Evolutionary conservation across 192 early-diverging fungal genomes (phyloP), one percentile per base, ranked within the genome.

Genomic region (Entophlyctis luteolus): DNA sequence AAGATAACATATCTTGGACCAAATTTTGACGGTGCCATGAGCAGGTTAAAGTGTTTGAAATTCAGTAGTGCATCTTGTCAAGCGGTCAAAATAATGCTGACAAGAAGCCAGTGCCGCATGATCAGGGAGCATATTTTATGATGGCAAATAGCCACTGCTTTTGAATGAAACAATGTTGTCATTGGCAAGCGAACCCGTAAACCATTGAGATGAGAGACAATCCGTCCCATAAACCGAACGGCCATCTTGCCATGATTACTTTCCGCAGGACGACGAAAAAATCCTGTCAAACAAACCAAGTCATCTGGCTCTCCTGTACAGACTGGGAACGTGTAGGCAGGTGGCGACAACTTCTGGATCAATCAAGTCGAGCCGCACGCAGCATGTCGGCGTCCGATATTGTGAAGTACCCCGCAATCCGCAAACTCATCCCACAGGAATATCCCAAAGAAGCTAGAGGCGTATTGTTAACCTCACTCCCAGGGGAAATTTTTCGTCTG

Each of bases 351-450:
- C 42, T 32, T 45, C 48, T 77, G 75, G 75, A 67, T 36, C 45
- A 27, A 56, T 76, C 20, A 36, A 27, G 95, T 95, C 76, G 95
- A 98, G 79, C 95, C 95, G 32, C 95, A 98, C 76, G 80, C 87
- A 75, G 92, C 91, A 76, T 88, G 95, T 63, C 91, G 92, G 81
- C 75, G 88, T 38, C 86, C 88, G 66, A 98, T 98, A 69, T 81
- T 98, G 79, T 84, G 52, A 83, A 87, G 66, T 85, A 98, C 70
- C 95, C 95, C 16, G 90, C 95, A 66, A 90, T 98, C 46, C 84
- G 87, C 62, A 76, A 87, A 46, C 85, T 98, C 36, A 93, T 92
- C 47, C 91, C 93, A 49, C 83, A 87, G 93, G 50, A 94, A 98
- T 72, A 81, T 98, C 27, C 95, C 95, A 4, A 79, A 91, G 4